These are phyloP conservation scores for Talaromyces ruber DNA, from an alignment of 495 filamentous ascomycete species.

Conservation along the genomic window DNA sequence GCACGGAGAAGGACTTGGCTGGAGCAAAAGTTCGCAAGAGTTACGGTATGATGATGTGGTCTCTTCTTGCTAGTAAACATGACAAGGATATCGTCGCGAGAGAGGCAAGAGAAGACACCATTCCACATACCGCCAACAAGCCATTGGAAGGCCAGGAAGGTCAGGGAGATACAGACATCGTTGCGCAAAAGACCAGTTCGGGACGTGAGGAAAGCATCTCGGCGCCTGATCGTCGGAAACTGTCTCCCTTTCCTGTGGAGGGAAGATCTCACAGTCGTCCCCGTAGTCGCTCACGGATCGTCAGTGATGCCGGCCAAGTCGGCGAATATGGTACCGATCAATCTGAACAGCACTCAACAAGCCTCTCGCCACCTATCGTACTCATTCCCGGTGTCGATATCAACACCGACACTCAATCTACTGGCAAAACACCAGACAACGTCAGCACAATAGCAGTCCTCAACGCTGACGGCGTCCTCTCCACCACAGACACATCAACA, in stretches of 20 bases:
- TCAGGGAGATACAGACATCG: not conserved
- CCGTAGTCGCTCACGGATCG: constrained; percentile 1
- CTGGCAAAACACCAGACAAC: not conserved
- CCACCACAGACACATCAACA: not conserved
- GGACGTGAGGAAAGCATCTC: not conserved
- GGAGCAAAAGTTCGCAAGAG: constrained; percentile 49
- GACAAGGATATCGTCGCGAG: constrained; percentile 61
- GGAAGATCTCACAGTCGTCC: not conserved
- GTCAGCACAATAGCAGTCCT: constrained; percentile 31
- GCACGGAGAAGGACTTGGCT: constrained; percentile 39
- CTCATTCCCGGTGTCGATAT: constrained; percentile 10
- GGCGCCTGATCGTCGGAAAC: not conserved
- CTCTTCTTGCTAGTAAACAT: constrained; percentile 76
- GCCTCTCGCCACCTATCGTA: not conserved
- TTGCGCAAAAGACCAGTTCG: not conserved
- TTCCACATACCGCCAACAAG: not conserved
- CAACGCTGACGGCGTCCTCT: constrained; percentile 21
- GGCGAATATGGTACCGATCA: not conserved
- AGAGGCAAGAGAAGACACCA: constrained; percentile 27
- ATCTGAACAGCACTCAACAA: not conserved
- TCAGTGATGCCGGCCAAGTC: constrained; percentile 8
- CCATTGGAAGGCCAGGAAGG: not conserved
- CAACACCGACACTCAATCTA: constrained; percentile 17
- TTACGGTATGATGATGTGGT: constrained; percentile 76
- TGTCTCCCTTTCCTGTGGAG: not conserved